Conservation (phyloP, 2,329 filamentous ascomycete genomes). For the Thielaviopsis ethacetica region DNA sequence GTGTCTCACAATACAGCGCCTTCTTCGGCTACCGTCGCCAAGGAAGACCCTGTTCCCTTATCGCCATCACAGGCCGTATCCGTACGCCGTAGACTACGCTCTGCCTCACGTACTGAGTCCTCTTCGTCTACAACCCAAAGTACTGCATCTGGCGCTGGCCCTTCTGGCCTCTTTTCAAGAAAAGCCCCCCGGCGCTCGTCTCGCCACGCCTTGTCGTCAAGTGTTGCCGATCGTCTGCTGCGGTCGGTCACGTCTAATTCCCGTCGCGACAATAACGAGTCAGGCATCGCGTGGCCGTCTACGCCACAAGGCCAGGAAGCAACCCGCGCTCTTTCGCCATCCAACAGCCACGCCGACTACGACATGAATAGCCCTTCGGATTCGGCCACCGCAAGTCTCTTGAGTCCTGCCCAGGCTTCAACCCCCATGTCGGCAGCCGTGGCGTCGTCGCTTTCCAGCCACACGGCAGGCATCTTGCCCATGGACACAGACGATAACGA, state of each 20-base stretch:
- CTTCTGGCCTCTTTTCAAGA: neutral
- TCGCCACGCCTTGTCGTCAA: neutral
- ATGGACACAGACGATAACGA: slow-evolving; percentile 24
- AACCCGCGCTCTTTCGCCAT: slow-evolving; percentile 3
- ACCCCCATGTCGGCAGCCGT: slow-evolving; percentile 44
- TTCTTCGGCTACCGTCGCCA: neutral
- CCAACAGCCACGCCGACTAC: neutral
- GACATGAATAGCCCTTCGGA: neutral
- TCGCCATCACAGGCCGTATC: slow-evolving; percentile 1
- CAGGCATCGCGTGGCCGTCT: slow-evolving; percentile 2
- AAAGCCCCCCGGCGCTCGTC: neutral
- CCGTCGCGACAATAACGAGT: neutral
- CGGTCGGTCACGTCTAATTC: slow-evolving; percentile 1
- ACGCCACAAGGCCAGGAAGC: slow-evolving; percentile 1
- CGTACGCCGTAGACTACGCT: neutral
- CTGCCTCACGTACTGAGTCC: neutral
- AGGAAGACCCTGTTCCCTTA: neutral
- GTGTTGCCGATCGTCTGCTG: slow-evolving; percentile 1
- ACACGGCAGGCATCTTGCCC: too few species aligned
- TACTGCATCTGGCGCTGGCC: neutral
- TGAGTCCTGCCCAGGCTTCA: slow-evolving; percentile 32
- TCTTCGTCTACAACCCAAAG: neutral
- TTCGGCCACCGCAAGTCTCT: slow-evolving; percentile 13
- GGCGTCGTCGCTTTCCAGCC: slow-evolving; percentile 50
- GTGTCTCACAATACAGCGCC: neutral